Conservation (phyloP, 148 eudicot genomes). For the Amaranthus palmeri region DNA sequence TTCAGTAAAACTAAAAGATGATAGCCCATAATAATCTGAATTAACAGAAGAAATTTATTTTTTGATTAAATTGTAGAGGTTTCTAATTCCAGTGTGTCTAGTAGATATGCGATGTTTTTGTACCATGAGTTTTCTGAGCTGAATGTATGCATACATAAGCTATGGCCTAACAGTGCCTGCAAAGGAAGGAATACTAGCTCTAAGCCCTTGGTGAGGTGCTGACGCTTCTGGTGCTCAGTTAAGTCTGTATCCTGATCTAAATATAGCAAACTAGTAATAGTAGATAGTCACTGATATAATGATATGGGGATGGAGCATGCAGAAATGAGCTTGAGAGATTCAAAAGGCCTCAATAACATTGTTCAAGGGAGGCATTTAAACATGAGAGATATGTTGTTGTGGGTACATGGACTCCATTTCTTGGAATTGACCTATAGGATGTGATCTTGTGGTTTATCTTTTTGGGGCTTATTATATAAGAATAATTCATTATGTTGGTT, state of each 20-base stretch:
- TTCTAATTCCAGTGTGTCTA: background rate
- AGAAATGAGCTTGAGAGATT: background rate
- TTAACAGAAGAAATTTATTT: background rate
- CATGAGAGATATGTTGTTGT: background rate
- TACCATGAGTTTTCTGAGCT: background rate
- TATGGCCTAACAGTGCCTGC: background rate
- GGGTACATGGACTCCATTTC: background rate
- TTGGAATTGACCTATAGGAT: background rate
- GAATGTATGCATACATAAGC: background rate
- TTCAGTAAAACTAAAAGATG: background rate
- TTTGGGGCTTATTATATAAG: background rate
- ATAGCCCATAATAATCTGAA: background rate
- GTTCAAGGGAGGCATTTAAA: background rate
- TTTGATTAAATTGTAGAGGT: too few relatives aligned
- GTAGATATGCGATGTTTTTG: background rate
- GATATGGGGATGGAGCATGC: background rate
- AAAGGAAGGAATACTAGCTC: background rate
- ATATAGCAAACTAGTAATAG: background rate
- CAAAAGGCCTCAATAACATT: background rate
- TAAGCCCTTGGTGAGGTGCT: background rate
- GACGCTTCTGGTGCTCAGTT: background rate
- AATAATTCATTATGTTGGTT: background rate
- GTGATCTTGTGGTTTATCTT: background rate
- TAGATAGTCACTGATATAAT: background rate
- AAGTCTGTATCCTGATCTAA: background rate